Base-by-base conservation (phyloP, 441 rosid genomes). In the Pelargonium fulgidum region DNA sequence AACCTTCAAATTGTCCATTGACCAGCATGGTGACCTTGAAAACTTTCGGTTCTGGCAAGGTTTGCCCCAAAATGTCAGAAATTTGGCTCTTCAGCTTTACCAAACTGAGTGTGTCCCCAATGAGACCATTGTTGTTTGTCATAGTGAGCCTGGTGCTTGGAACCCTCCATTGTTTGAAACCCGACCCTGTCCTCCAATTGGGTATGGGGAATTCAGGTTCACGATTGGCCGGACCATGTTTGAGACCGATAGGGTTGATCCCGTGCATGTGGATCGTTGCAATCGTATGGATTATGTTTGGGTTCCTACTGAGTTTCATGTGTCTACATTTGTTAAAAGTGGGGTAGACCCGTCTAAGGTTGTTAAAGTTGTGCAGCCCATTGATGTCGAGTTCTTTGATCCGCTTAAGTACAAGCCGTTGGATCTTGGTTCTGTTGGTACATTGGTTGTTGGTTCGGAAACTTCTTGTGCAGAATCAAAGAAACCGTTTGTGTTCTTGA, bases 91-190 rank as follows among this genome's bases (percentile, higher is more conserved):
- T 26, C 75, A 82, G 69, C 83, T 92, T 80, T 70, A 87, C 61
- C 74, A 10, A 42, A 82, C 86, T 2, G 64, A 81, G 67, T 87
- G 98, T 69, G 77, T 63, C 10, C 68, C 73, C 13, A 84, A 87
- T 73, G 85, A 85, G 79, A 92, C 93, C 39, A 67, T 90, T 62
- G 95, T 90, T 29, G 73, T 92, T 12, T 92, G 98, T 75, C 96
- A 90, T 62, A 90, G 98, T 69, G 95, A 90, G 81, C 96, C 96
- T 47, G 92, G 98, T 67, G 98, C 96, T 73, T 90, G 98, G 96
- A 69, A 88, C 69, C 95, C 96, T 0, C 93, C 96, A 4, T 73
- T 92, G 81, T 92, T 87, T 54, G 74, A 92, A 68, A 92, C 95
- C 0, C 72, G 79, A 64, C 95, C 92, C 68, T 92, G 96, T 73